phyloP scores from a whole-genome alignment of 176 grass and related monocot species.

The Puya raimondii region DNA sequence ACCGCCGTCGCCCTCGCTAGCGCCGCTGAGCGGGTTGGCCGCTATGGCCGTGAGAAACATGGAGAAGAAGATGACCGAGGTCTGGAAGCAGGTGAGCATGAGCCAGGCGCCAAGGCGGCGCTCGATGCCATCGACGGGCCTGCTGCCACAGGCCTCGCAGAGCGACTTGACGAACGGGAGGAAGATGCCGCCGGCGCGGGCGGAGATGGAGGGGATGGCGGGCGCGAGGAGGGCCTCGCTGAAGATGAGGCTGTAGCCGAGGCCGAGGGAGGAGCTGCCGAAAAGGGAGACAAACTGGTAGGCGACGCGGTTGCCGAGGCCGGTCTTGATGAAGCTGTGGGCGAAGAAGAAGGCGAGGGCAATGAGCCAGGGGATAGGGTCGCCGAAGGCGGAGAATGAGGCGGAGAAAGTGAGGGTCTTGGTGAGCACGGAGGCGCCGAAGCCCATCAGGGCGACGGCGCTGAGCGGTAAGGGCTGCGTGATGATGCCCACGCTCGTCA shows the following conservation, averaged over 20 bases:
- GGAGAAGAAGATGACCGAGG: conserved; percentile 71
- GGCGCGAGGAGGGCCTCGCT: conserved; percentile 84
- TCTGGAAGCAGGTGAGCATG: conserved; percentile 98
- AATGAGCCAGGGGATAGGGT: conserved; percentile 98
- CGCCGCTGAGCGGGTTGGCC: conserved; percentile 72
- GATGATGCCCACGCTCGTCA: conserved; percentile 95
- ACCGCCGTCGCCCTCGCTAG: conserved; percentile 65
- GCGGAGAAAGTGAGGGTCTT: conserved; percentile 77
- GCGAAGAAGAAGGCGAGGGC: conserved; percentile 99
- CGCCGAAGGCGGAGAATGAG: conserved; percentile 88
- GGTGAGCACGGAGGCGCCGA: conserved; percentile 79
- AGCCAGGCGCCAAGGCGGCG: conserved; percentile 69
- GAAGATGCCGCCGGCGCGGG: conserved; percentile 83
- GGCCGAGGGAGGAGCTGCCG: conserved; percentile 69
- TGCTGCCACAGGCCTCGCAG: conserved; percentile 70
- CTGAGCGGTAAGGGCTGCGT: conserved; percentile 86
- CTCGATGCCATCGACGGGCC: conserved; percentile 62
- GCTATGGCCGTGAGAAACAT: conserved; percentile 98
- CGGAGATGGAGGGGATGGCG: conserved; percentile 84
- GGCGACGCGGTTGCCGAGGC: conserved; percentile 70
- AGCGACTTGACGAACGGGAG: conserved; percentile 84
- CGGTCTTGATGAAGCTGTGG: conserved; percentile 86
- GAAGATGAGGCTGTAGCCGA: conserved; percentile 90
- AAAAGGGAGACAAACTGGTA: conserved; percentile 89
- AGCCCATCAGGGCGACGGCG: conserved; percentile 75